These are phyloP conservation scores for Eucalyptus lansdowneana DNA, from an alignment of 345 rosid species.

Conservation along the genomic window DNA sequence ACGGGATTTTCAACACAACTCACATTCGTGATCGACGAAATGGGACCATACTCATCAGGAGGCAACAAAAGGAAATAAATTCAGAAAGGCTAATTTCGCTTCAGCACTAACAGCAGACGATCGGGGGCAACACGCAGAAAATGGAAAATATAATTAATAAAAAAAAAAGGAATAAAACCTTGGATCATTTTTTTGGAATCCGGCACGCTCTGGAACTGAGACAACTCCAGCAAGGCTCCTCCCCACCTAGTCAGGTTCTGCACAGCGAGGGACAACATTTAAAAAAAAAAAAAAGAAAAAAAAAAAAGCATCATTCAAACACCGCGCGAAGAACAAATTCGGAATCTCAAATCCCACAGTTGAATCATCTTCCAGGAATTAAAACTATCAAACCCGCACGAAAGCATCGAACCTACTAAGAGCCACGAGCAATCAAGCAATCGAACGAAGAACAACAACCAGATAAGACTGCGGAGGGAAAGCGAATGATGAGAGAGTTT, in stretches of 20 bases:
- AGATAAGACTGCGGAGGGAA: not conserved
- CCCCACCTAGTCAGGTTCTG: slow-evolving; percentile 91
- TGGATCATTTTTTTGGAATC: slow-evolving; percentile 68
- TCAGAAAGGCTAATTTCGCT: not conserved
- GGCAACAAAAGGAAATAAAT: not conserved
- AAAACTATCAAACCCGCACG: not conserved
- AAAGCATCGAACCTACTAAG: not conserved
- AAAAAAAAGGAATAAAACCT: slow-evolving; percentile 19
- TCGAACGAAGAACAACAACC: not conserved
- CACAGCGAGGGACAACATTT: not conserved
- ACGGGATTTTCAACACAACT: not conserved
- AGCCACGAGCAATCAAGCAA: not conserved
- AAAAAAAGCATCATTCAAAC: not conserved
- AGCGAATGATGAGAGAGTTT: not conserved
- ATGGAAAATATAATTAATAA: not conserved
- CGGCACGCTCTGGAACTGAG: slow-evolving; percentile 58
- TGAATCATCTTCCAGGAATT: not conserved
- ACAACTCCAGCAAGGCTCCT: slow-evolving; percentile 70
- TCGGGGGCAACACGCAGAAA: not conserved
- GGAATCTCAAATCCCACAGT: not conserved
- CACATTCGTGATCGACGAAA: not conserved
- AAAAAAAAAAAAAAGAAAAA: too few relatives aligned
- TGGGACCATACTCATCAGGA: not conserved
- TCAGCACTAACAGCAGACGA: not conserved
- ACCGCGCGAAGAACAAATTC: not conserved